Conservation (phyloP, 2,329 filamentous ascomycete species). For the Verticillium dahliae region DNA sequence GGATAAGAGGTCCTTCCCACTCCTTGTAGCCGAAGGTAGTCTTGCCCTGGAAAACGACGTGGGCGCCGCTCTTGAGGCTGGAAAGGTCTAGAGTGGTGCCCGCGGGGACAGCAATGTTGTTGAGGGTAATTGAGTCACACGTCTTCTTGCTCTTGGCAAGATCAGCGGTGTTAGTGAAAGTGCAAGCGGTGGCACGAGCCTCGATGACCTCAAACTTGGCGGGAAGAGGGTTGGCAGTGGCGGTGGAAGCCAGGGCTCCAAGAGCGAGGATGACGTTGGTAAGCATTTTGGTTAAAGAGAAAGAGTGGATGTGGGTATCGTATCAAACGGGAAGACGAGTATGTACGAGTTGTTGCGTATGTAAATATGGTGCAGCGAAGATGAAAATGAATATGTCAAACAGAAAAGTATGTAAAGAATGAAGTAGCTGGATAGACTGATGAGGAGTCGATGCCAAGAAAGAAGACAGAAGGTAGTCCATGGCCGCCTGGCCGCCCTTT, state of each 20-base stretch:
- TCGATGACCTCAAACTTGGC: not conserved
- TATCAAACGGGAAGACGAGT: not conserved
- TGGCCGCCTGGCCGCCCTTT: not conserved
- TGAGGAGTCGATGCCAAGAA: not conserved
- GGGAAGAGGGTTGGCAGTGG: slow-evolving; percentile 10
- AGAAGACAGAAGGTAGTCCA: not conserved
- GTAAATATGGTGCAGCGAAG: not conserved
- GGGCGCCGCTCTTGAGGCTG: slow-evolving; percentile 39
- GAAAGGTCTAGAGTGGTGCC: slow-evolving; percentile 54
- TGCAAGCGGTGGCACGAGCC: slow-evolving; percentile 32
- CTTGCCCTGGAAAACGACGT: slow-evolving; percentile 52
- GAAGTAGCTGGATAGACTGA: not conserved
- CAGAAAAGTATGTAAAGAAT: not conserved
- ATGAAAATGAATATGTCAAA: not conserved
- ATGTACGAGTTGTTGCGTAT: not conserved
- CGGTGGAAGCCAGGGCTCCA: slow-evolving; percentile 16
- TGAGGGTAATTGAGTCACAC: slow-evolving; percentile 50
- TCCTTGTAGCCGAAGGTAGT: slow-evolving; percentile 62
- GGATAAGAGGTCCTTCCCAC: slow-evolving; percentile 59
- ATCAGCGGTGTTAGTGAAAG: slow-evolving; percentile 43
- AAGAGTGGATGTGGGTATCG: not conserved
- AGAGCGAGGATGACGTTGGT: slow-evolving; percentile 12
- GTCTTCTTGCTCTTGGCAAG: slow-evolving; percentile 39
- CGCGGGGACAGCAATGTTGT: slow-evolving; percentile 48
- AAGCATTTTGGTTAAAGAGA: not conserved